Evolutionary conservation across 352 stramenopile species (phyloP).

Genomic region (Lagenidium sp.): DNA sequence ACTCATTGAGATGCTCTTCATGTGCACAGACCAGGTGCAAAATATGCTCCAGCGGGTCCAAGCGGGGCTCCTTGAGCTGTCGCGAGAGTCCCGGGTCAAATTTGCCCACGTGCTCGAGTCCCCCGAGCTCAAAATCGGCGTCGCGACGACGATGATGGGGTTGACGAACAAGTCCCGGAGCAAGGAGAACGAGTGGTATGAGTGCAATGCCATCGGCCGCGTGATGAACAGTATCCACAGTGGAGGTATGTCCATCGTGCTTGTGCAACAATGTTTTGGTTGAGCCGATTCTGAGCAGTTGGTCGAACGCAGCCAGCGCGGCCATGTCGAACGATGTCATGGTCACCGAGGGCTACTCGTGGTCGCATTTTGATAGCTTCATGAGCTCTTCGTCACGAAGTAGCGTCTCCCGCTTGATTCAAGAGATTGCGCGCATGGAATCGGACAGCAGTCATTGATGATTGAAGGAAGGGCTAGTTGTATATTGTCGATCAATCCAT

Average conservation of each 20-base stretch:
- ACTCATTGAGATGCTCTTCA: slow-evolving; percentile 72
- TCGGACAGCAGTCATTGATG: too few relatives aligned
- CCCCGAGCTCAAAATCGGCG: slow-evolving; percentile 38
- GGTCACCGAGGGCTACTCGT: slow-evolving; percentile 70
- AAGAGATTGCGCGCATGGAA: slow-evolving; percentile 58
- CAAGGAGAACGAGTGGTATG: slow-evolving; percentile 76
- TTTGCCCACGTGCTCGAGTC: slow-evolving; percentile 59
- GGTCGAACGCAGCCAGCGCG: slow-evolving; percentile 1
- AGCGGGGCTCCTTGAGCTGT: slow-evolving; percentile 40
- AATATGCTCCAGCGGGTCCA: slow-evolving; percentile 69
- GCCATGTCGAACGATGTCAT: slow-evolving; percentile 24
- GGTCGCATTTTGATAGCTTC: slow-evolving; percentile 72
- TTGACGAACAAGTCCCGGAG: slow-evolving; percentile 66
- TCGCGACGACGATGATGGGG: slow-evolving; percentile 61
- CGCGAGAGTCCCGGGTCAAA: slow-evolving; percentile 34
- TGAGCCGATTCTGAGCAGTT: too few relatives aligned
- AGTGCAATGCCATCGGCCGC: slow-evolving; percentile 61
- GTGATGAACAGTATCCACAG: slow-evolving; percentile 42
- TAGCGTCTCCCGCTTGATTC: slow-evolving; percentile 37
- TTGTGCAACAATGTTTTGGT: background rate
- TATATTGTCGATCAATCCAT: too few relatives aligned
- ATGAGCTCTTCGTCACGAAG: slow-evolving; percentile 28
- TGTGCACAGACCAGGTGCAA: slow-evolving; percentile 63
- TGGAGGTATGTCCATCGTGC: slow-evolving; percentile 19
- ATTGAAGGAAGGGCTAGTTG: slow-evolving; percentile 5